Percentiles rank a stretch among this genome's conserved stretches.
Evolutionary conservation across 805 yeast species (phyloP).

Genomic region (Wickerhamiella azyma): DNA sequence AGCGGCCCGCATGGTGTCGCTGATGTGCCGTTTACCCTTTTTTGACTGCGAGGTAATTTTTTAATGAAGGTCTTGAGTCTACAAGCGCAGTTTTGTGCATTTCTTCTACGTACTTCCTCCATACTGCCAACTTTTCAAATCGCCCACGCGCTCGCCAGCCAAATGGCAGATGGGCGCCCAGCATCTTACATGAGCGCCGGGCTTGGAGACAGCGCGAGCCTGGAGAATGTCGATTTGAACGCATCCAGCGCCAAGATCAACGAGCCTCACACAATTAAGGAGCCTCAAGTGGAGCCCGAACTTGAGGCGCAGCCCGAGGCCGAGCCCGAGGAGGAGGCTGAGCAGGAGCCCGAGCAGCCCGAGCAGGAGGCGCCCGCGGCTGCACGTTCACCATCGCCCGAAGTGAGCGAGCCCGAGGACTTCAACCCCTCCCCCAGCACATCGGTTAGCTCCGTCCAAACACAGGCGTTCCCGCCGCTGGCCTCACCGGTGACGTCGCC

Average conservation of each 20-base stretch:
- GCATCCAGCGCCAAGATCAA: not conserved
- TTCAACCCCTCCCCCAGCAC: not conserved
- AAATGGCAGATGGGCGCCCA: not conserved
- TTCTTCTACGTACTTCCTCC: too few relatives aligned
- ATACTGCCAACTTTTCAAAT: too few relatives aligned
- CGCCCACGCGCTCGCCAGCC: too few relatives aligned
- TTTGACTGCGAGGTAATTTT: too few relatives aligned
- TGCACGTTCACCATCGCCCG: too few relatives aligned
- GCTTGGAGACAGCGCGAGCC: conserved; percentile 1
- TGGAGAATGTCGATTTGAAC: conserved; percentile 3
- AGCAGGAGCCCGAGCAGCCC: not conserved
- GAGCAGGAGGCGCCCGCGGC: too few relatives aligned
- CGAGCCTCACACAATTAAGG: not conserved
- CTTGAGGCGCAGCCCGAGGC: not conserved
- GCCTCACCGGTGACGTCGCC: conserved; percentile 3
- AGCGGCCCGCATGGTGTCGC: too few relatives aligned
- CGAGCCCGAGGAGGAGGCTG: not conserved
- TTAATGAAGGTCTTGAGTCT: too few relatives aligned
- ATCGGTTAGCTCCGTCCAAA: not conserved
- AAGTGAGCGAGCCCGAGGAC: not conserved
- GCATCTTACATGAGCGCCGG: conserved; percentile 3
- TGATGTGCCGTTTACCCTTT: too few relatives aligned
- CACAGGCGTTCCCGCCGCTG: not conserved
- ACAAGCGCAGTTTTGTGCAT: too few relatives aligned
- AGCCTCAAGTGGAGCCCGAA: not conserved